Evolutionary conservation across 139 green algal species (phyloP), one percentile per base, ranked within the genome.

Genomic region (Chlorella sp.): DNA sequence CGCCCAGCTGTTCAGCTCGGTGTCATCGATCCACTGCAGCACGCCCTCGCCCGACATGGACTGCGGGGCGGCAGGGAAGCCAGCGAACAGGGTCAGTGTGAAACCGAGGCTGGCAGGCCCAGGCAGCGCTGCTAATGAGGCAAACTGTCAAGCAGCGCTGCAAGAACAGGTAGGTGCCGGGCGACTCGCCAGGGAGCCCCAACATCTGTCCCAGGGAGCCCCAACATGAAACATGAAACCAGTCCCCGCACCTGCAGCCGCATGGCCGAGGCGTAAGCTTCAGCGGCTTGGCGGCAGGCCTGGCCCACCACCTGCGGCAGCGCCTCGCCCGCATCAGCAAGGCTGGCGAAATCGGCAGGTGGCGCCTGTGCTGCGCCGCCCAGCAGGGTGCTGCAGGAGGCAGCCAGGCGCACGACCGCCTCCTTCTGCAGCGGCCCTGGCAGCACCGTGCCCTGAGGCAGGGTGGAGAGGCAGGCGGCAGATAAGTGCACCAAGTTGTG

Each of bases 1-100:
- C 79, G 88, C 87, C 89, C 89, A 92, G 83, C 90, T 75, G 79
- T 87, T 75, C 78, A 87, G 46, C 82, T 92, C 89, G 24, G 82
- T 70, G 48, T 90, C 81, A 19, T 90, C 89, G 82, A 92, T 90
- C 76, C 69, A 69, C 68, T 86, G 58, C 73, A 92, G 60, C 8
- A 89, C 81, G n/a, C 89, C 89, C 51, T 92, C 85, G 22, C 88
- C 88, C 0, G 81, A 56, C 88, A 92, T 89, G 58, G 80, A 85
- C 81, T 85, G 81, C 81, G 62, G 7, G 30, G 5, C 17, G 32
- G 72, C 26, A 51, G 69, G 17, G 40, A 3, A 40, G n/a, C 38
- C n/a, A 26, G 32, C 46, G 7, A 54, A 5, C 75, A 64, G 24
- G 28, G 28, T 58, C 40, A 16, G 40, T n/a, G n/a, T n/a, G n/a